Base-by-base conservation (phyloP, 2,329 filamentous ascomycete species). In the Pseudopyricularia javanii region DNA sequence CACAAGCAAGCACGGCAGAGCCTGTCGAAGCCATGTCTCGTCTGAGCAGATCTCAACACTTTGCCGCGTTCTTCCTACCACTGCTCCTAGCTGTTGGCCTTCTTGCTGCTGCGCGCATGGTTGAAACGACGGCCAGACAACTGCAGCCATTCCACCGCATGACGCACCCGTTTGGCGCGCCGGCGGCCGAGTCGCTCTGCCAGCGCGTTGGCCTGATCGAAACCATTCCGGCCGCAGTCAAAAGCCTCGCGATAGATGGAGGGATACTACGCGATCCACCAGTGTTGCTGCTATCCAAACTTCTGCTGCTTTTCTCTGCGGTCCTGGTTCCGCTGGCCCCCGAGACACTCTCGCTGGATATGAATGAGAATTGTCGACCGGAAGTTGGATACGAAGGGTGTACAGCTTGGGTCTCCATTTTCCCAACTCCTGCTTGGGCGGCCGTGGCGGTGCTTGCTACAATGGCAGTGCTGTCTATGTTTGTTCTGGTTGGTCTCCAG, bases 101-200 rank as follows among this genome's bases (percentile, higher is more conserved):
- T 28, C 65, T 60, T 11, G 63, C 70, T n/a, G 65, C 66, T 0
- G 63, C 69, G 49, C 63, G 65, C 11, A 63, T 71, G 35, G 55
- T 71, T 8, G 64, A 68, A 51, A 64, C 63, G 49, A 65, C 60
- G 11, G 65, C 68, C 11, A 64, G 65, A 52, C 63, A 69, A 45
- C 67, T 70, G 51, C 67, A 70, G 56, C 68, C 68, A 0, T 70
- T 64, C 61, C 66, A 69, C 56, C 66, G 65, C 49, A 60, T 71
- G 9, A 61, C 64, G 5, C 59, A 60, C 33, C 56, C 57, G 1
- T 57, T 49, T 7, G 68, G 68, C 1, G 62, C 61, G 2, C 28
- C 55, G 0, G 68, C 67, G 0, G 56, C 58, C 9, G 59, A 66
- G 14, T 70, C 68, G 0, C 54, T 67, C 2, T 62, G 56, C 28